Base-by-base conservation (phyloP, 805 yeast species). In the Candida incommunis region DNA sequence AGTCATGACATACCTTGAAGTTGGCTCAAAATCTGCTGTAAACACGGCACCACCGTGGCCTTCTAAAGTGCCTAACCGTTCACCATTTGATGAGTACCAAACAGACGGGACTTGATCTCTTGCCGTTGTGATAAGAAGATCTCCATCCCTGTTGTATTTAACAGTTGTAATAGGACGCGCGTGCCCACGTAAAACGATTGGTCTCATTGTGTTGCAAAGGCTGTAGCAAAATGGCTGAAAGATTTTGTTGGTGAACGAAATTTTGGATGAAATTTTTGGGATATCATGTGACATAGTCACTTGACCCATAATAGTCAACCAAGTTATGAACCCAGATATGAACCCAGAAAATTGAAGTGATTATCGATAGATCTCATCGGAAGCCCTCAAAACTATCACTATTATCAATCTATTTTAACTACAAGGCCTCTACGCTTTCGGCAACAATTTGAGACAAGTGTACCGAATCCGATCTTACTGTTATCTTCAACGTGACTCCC, bases 101-200 rank as follows among this genome's bases (percentile, higher is more conserved):
- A 90, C 80, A 41, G 88, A 80, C 1, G 94, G 95, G 45, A 49
- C 47, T 55, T 75, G 74, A 73, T 92, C 98, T 65, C 92, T 87
- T 51, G 96, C 86, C 35, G 85, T 88, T 9, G 97, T 80, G 62
- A 92, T 81, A 46, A 92, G 74, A 54, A 92, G 66, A 64, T 92
- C 99, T 41, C 99, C 99, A 59, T 94, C 97, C 50, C 78, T 74
- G 75, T 92, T 92, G 70, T 80, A 92, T 63, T 84, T 90, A 56
- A 92, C 88, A 72, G 92, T 97, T 42, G 97, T 88, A 56, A 92
- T 70, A 53, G 97, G 86, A 76, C 98, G 94, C 70, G 85, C 95
- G 68, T 92, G 98, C 49, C 97, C 97, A 74, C 83, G 82, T 57
- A 62, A 50, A 23, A 55, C 51, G 35, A 58, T 52, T 23, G 62